Evolutionary conservation across 345 rosid species (phyloP).

Genomic region (Eucalyptus erythrocorys): DNA sequence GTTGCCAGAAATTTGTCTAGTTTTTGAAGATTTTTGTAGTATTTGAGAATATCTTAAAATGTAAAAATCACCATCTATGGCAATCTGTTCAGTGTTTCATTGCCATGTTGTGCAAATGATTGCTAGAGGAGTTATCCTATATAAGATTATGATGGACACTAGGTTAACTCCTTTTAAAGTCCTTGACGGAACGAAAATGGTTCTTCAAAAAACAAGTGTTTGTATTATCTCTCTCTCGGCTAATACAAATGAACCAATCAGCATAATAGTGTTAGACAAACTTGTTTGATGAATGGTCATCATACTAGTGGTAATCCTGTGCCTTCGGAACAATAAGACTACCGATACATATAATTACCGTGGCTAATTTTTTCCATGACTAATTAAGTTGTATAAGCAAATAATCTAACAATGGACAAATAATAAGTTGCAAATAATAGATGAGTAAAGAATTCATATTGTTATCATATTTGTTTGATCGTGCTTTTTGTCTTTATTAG

Average conservation of each 20-base stretch:
- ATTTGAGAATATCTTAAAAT: background rate
- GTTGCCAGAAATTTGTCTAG: background rate
- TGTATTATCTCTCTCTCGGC: background rate
- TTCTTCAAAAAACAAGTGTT: background rate
- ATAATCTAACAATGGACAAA: background rate
- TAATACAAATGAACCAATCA: background rate
- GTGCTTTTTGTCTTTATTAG: background rate
- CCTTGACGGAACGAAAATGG: background rate
- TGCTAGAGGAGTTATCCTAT: background rate
- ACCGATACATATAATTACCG: background rate
- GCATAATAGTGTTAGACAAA: background rate
- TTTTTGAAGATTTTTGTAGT: background rate
- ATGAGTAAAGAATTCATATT: background rate
- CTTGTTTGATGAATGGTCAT: background rate
- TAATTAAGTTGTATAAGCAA: background rate
- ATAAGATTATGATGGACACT: background rate
- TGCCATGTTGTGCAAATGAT: background rate
- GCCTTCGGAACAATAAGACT: background rate
- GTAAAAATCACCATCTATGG: background rate
- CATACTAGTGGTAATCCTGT: background rate
- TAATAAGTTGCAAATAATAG: background rate
- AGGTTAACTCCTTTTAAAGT: background rate
- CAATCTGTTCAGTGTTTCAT: background rate
- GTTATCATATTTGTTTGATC: background rate
- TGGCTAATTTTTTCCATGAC: background rate